A percentile compares a stretch with the other conserved stretches of the same genome.
These are phyloP conservation scores for Choiromyces venosus DNA, from an alignment of 495 filamentous ascomycete species.

Conservation along the genomic window DNA sequence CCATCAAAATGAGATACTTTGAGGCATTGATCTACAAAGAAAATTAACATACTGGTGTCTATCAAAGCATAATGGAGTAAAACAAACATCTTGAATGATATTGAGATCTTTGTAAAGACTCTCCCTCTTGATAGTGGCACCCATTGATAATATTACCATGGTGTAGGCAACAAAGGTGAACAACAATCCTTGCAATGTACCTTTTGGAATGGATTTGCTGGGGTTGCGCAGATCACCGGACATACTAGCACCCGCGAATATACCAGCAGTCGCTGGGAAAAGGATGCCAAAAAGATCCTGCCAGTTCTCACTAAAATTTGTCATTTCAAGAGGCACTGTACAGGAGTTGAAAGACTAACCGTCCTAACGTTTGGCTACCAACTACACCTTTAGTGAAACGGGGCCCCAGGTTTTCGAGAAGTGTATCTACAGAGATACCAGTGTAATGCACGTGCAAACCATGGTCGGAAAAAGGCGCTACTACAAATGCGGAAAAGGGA, in stretches of 20 bases:
- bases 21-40: conserved; percentile 60
- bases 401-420: conserved; percentile 66
- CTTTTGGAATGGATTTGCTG: conserved; percentile 76
- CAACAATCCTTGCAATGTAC: conserved; percentile 69
- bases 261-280: conserved; percentile 71
- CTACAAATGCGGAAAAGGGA: conserved; percentile 64
- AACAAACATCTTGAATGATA: conserved; percentile 64
- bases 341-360: conserved; percentile 1
- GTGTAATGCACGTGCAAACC: conserved; percentile 72
- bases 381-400: conserved; percentile 60
- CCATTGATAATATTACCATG: conserved; percentile 73
- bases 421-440: conserved; percentile 62
- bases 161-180: conserved; percentile 72
- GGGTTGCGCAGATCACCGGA: conserved; percentile 79
- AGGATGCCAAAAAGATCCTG: conserved; percentile 81
- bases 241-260: conserved; percentile 78
- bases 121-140: conserved; percentile 64
- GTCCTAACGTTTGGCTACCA: conserved; percentile 59
- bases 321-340: not conserved
- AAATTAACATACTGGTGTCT: not conserved
- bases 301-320: conserved; percentile 57
- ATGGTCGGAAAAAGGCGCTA: conserved; percentile 60
- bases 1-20: conserved; percentile 65
- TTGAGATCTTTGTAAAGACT: conserved; percentile 72
- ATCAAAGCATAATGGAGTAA: not conserved